These are phyloP conservation scores for Allium fistulosum DNA, from an alignment of 106 monocot species.

Conservation along the genomic window DNA sequence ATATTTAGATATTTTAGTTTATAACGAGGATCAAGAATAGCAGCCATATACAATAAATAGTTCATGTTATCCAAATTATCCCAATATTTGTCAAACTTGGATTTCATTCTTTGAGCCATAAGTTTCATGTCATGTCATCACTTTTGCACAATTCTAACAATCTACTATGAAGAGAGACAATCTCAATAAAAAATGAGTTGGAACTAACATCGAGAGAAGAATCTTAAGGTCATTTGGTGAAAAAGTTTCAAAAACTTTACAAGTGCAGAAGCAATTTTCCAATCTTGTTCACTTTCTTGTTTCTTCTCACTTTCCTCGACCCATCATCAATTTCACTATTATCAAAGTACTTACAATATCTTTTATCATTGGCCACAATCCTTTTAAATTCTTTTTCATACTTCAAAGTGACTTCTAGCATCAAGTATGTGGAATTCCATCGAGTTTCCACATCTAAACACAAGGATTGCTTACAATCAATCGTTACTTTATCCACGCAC, in stretches of 20 bases:
- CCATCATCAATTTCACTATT: background rate
- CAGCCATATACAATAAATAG: background rate
- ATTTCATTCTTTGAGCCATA: conserved; percentile 2
- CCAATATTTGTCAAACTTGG: conserved; percentile 14
- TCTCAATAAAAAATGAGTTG: too few species aligned
- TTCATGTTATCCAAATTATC: conserved; percentile 7
- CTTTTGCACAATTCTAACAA: too few species aligned
- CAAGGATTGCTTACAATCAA: conserved; percentile 2
- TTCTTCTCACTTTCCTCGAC: background rate
- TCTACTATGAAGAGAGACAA: too few species aligned
- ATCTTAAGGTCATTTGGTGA: conserved; percentile 1
- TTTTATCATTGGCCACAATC: conserved; percentile 7
- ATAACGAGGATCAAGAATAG: conserved; percentile 7
- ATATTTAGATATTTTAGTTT: conserved; percentile 13
- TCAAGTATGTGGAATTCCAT: too few species aligned
- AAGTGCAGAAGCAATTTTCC: too few species aligned
- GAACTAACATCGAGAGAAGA: too few species aligned
- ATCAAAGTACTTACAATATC: background rate
- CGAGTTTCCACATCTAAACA: conserved; percentile 5
- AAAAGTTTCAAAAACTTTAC: too few species aligned
- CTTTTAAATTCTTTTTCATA: conserved; percentile 5
- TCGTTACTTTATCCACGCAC: conserved; percentile 12
- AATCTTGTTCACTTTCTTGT: too few species aligned
- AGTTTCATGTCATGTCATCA: too few species aligned
- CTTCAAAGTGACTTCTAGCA: background rate